A percentile compares a stretch with the other conserved stretches of the same genome.
These are phyloP conservation scores for Rhodotorula graminis DNA, from an alignment of 768 basidiomycete species.

Conservation along the genomic window DNA sequence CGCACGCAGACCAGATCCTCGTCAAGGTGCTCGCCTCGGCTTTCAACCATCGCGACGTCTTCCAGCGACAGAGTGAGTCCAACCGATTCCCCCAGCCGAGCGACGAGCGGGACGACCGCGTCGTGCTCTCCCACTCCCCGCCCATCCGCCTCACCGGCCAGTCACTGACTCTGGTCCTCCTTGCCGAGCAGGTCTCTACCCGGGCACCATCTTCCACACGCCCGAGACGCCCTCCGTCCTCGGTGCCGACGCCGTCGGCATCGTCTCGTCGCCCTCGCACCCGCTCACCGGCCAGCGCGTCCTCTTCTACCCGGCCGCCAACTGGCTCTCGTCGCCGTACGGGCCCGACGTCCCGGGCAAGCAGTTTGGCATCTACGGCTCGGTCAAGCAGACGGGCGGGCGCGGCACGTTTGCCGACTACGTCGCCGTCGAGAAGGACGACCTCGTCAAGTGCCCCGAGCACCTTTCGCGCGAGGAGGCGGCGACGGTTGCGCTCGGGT, in stretches of 20 bases:
- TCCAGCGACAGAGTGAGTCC: slow-evolving; percentile 48
- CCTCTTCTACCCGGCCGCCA: slow-evolving; percentile 24
- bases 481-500: slow-evolving; percentile 72
- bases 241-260: slow-evolving; percentile 42
- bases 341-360: slow-evolving; percentile 35
- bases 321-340: slow-evolving; percentile 30
- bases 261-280: slow-evolving; percentile 36
- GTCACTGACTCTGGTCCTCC: no score
- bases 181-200: slow-evolving; percentile 30
- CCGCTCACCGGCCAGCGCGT: slow-evolving; percentile 32
- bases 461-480: slow-evolving; percentile 59
- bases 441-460: slow-evolving; percentile 59
- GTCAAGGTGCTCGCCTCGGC: slow-evolving; percentile 54
- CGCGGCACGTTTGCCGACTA: slow-evolving; percentile 71
- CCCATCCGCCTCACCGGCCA: slow-evolving; percentile 25
- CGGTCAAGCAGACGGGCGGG: slow-evolving; percentile 51
- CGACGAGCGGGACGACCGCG: not conserved
- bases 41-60: slow-evolving; percentile 66
- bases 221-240: slow-evolving; percentile 25
- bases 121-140: not conserved
- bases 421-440: slow-evolving; percentile 63
- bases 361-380: slow-evolving; percentile 67
- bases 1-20: slow-evolving; percentile 52
- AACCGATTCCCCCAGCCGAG: no score
- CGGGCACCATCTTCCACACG: slow-evolving; percentile 37